Conservation (phyloP, 768 basidiomycete species). For the Kwoniella sp. region DNA sequence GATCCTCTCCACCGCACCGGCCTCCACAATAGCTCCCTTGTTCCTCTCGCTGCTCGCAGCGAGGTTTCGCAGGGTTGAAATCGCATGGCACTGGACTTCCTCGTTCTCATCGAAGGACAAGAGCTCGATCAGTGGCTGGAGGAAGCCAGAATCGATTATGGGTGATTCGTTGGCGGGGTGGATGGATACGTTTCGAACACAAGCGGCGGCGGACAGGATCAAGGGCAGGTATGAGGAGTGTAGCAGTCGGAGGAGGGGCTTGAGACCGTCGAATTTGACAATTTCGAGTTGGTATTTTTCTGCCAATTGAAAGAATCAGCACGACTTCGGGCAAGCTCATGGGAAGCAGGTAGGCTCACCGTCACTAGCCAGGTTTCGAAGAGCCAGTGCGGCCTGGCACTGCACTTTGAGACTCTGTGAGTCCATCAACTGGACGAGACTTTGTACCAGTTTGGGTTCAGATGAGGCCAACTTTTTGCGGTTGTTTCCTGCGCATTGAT, state of each 20-base stretch:
- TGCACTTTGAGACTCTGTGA: conserved; percentile 96
- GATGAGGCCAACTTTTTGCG: conserved; percentile 89
- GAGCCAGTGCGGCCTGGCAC: conserved; percentile 92
- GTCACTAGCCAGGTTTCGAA: conserved; percentile 94
- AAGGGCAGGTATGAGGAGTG: conserved; percentile 96
- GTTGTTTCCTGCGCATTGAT: conserved; percentile 68
- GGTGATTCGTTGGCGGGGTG: conserved; percentile 98
- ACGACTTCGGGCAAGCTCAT: not conserved
- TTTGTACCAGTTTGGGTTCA: conserved; percentile 90
- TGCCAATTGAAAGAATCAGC: conserved; percentile 50
- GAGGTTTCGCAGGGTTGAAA: conserved; percentile 91
- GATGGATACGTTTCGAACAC: conserved; percentile 97
- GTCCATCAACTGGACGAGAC: conserved; percentile 92
- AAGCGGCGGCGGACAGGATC: conserved; percentile 95
- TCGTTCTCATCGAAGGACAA: conserved; percentile 99
- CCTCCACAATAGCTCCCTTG: conserved; percentile 95
- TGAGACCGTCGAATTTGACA: conserved; percentile 88
- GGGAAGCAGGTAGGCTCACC: no score
- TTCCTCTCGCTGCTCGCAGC: conserved; percentile 97
- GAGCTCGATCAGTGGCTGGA: conserved; percentile 90
- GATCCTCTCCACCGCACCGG: conserved; percentile 92
- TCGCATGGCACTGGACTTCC: conserved; percentile 98
- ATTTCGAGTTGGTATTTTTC: conserved; percentile 99
- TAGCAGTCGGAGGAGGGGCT: conserved; percentile 84
- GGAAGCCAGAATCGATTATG: conserved; percentile 96